These are phyloP conservation scores for Agaricus subrufescens DNA, from an alignment of 768 basidiomycete genomes.

Conservation along the genomic window DNA sequence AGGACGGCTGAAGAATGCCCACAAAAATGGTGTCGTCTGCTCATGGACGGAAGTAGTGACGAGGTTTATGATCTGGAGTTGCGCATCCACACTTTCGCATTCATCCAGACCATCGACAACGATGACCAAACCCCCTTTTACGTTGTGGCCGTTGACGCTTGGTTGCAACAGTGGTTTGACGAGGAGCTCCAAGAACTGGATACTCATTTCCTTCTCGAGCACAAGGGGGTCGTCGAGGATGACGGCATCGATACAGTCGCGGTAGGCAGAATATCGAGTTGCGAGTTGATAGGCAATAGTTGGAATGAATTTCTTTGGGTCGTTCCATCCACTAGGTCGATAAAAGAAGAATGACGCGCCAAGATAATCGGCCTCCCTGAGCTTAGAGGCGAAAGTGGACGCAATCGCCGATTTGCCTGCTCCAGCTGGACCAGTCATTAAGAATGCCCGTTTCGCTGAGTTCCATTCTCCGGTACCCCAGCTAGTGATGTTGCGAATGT, in stretches of 20 bases:
- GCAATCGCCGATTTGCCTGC: constrained; percentile 24
- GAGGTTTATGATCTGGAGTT: too few species aligned
- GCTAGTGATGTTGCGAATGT: not conserved
- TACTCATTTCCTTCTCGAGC: not conserved
- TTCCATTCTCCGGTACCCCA: too few species aligned
- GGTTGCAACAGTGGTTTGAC: not conserved
- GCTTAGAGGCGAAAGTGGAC: constrained; percentile 22
- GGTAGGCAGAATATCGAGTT: not conserved
- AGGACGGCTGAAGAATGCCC: too few species aligned
- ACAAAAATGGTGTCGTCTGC: too few species aligned
- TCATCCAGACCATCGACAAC: not conserved
- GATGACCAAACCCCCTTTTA: not conserved
- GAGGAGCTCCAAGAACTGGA: not conserved
- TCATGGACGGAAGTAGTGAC: too few species aligned
- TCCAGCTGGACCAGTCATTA: too few species aligned
- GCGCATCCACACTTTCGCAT: too few species aligned
- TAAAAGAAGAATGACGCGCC: too few species aligned
- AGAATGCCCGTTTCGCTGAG: too few species aligned
- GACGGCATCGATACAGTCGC: constrained; percentile 2
- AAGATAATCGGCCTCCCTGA: not conserved
- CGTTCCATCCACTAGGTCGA: too few species aligned
- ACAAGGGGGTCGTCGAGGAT: not conserved
- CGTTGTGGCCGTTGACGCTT: not conserved
- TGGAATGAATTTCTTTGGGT: too few species aligned
- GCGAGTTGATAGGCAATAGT: constrained; percentile 15